Base-by-base conservation (phyloP, 257 asterid genomes). In the Penstemon davidsonii region DNA sequence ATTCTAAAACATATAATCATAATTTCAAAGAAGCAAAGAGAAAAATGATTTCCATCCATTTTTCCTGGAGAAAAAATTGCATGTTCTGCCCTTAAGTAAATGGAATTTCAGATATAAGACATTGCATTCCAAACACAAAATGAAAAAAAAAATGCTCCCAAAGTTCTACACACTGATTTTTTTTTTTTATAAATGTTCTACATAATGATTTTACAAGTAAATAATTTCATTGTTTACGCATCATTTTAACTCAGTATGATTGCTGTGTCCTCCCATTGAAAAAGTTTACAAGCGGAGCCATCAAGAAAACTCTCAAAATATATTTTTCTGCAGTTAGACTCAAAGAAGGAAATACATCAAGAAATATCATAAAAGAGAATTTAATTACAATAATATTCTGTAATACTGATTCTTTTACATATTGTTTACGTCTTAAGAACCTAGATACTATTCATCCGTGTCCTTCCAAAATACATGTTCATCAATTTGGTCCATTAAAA, bases 251-350 rank as follows among this genome's bases (percentile, higher is more conserved):
- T 44, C 61, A 69, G 41, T 63, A 57, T 52, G 7, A 50, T 44
- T 63, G 38, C 45, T 39, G 51, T 74, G 65, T 57, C 56, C 0
- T 15, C 64, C 18, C 19, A 71, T 44, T 11, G n/a, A n/a, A 75
- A 38, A 37, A n/a, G 37, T 64, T 58, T 51, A 36, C 25, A 37
- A 60, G 70, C 36, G 33, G 25, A 61, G 18, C 50, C 66, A 51
- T 42, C 47, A 5, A 55, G 52, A 65, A 55, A 37, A 25, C 45
- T 55, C 44, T 60, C 39, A 15, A 33, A 8, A 37, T 42, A 53
- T 10, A 25, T 15, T 18, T 60, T 56, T 25, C 33, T 25, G 33
- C 33, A 25, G 33, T 25, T 25, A 25, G 33, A 9, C 72, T 49
- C 18, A 62, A 33, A 41, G 53, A 57, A n/a, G 47, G 37, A 50